Percentiles rank a stretch among this genome's conserved stretches.
Evolutionary conservation across 768 basidiomycete genomes (phyloP).

Genomic region (Stropharia rugosoannulata): DNA sequence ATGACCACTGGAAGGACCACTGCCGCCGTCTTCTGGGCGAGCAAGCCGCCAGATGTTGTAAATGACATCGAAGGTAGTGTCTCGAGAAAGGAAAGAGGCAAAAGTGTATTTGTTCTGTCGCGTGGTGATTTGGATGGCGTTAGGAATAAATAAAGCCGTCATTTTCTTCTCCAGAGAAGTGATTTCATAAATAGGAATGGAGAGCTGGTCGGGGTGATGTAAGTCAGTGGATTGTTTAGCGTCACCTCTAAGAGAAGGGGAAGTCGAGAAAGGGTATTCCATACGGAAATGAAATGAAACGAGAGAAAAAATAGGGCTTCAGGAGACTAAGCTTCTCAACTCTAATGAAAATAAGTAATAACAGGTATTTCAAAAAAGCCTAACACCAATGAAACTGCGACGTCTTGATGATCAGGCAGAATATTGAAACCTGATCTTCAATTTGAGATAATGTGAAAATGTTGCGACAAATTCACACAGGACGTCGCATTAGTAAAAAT

Average conservation of each 20-base stretch:
- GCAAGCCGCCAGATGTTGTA: constrained; percentile 94
- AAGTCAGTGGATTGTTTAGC: neutral
- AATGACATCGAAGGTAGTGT: constrained; percentile 95
- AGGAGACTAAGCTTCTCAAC: neutral
- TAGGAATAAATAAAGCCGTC: constrained; percentile 97
- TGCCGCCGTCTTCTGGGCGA: constrained; percentile 60
- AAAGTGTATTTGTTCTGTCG: constrained; percentile 86
- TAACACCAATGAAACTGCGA: too few species aligned
- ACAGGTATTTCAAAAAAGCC: too few species aligned
- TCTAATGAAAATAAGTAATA: too few species aligned
- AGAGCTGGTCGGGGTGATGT: constrained; percentile 9
- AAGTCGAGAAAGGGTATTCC: neutral
- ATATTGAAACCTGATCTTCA: too few species aligned
- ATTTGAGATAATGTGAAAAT: too few species aligned
- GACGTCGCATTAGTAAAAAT: neutral
- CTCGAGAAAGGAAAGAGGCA: constrained; percentile 93
- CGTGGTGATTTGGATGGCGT: constrained; percentile 90
- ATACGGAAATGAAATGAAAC: neutral
- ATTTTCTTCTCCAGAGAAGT: constrained; percentile 90
- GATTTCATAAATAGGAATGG: constrained; percentile 55
- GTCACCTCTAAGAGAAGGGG: neutral
- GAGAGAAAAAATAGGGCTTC: neutral
- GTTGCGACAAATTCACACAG: neutral
- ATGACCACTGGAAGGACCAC: constrained; percentile 34
- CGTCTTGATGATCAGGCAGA: too few species aligned